A percentile compares a stretch with the other conserved stretches of the same genome.
Evolutionary conservation across 495 filamentous ascomycete species (phyloP).

Genomic region (Daldinia concentrica): DNA sequence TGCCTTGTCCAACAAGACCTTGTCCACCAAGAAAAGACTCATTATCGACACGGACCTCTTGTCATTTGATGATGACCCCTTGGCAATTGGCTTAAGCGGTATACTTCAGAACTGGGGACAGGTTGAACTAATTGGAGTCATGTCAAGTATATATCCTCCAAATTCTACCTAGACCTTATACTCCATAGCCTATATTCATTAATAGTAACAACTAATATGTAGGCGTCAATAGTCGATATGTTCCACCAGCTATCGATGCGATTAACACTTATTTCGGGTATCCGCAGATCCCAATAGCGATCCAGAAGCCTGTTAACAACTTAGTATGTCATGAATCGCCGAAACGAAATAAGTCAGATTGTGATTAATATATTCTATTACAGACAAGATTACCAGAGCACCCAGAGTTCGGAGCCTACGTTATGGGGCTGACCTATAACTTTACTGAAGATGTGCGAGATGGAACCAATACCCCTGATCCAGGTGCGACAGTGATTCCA

Average conservation of each 20-base stretch:
- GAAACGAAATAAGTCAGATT: not conserved
- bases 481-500: slow-evolving; percentile 19
- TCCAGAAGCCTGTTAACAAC: slow-evolving; percentile 46
- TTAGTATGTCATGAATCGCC: slow-evolving; percentile 28
- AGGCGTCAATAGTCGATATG: slow-evolving; percentile 46
- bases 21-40: slow-evolving; percentile 24
- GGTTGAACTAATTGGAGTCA: slow-evolving; percentile 34
- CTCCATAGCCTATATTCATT: not conserved
- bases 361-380: slow-evolving; percentile 1
- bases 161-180: not conserved
- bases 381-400: slow-evolving; percentile 41
- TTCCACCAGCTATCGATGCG: slow-evolving; percentile 44
- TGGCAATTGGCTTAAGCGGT: slow-evolving; percentile 29
- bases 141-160: slow-evolving; percentile 21
- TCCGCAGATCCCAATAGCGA: slow-evolving; percentile 42
- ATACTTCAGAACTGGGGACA: slow-evolving; percentile 31
- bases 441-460: slow-evolving; percentile 56
- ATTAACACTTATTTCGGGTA: slow-evolving; percentile 48
- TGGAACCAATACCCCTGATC: slow-evolving; percentile 44
- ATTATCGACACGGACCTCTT: slow-evolving; percentile 36
- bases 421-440: slow-evolving; percentile 57
- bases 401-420: slow-evolving; percentile 38
- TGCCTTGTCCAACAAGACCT: slow-evolving; percentile 1
- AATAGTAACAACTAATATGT: not conserved
- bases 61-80: slow-evolving; percentile 32